Conservation (phyloP, 371 early-diverging fungal genomes). For the Blastocladiella emersonii region DNA sequence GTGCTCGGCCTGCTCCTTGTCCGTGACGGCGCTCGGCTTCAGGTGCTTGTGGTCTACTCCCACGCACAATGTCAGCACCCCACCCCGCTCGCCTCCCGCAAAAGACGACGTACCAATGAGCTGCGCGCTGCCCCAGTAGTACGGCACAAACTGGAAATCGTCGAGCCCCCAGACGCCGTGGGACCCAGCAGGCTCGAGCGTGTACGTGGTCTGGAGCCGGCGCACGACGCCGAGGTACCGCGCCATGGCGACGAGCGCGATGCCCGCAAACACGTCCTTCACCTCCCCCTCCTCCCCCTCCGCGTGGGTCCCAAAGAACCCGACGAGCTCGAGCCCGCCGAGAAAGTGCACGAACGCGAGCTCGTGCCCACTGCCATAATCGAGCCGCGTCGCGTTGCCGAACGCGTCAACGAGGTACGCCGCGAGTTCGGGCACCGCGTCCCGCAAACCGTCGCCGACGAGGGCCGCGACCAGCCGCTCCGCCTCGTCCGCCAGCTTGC, state of each 20-base stretch:
- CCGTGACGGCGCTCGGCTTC: conserved; percentile 22
- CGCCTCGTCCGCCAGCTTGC: conserved; percentile 11
- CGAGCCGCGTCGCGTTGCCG: conserved; percentile 49
- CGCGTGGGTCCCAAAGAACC: conserved; percentile 20
- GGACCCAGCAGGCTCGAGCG: conserved; percentile 52
- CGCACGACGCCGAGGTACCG: conserved; percentile 34
- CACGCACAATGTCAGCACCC: too few species aligned
- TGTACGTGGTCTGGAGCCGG: conserved; percentile 32
- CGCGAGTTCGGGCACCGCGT: conserved; percentile 16
- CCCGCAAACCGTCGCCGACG: not conserved
- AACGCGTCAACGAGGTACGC: conserved; percentile 37
- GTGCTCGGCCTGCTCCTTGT: conserved; percentile 23
- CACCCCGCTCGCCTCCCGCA: too few species aligned
- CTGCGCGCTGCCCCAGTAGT: conserved; percentile 38
- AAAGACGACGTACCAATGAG: conserved; percentile 16
- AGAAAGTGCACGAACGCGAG: conserved; percentile 44
- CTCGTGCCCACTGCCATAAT: conserved; percentile 66
- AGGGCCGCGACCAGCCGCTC: not conserved
- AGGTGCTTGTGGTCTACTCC: conserved; percentile 15
- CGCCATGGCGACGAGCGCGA: not conserved
- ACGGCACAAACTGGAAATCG: conserved; percentile 53
- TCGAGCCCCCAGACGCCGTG: conserved; percentile 56
- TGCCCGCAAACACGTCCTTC: not conserved
- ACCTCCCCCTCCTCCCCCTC: not conserved
- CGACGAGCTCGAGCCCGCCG: conserved; percentile 5